A percentile compares a stretch with the other conserved stretches of the same genome.
Conservation (phyloP, 257 asterid genomes). For the Solanum bulbocastanum region DNA sequence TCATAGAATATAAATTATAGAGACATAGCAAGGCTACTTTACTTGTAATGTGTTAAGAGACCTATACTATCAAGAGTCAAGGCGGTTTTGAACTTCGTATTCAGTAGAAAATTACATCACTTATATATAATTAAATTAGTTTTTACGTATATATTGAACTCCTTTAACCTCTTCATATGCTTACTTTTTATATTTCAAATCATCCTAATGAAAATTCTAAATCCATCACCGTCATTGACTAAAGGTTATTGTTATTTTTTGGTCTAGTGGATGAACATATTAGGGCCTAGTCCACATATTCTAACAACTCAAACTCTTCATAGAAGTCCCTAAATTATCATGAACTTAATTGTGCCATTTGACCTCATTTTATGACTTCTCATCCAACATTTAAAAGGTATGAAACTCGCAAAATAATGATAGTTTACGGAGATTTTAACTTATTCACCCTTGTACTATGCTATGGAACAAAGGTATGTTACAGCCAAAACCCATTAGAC, state of each 20-base stretch:
- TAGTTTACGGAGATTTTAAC: background rate
- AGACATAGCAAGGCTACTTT: no score
- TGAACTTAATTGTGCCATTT: background rate
- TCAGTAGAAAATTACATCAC: no score
- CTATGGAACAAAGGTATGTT: background rate
- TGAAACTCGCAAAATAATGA: background rate
- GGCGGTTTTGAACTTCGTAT: no score
- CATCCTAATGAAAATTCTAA: no score
- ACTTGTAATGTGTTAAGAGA: no score
- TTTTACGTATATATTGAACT: no score
- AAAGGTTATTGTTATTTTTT: no score
- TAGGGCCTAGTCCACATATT: background rate
- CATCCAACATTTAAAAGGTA: background rate
- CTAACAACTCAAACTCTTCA: background rate
- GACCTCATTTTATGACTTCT: background rate
- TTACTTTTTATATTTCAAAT: no score
- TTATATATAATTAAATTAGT: no score
- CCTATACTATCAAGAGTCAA: background rate
- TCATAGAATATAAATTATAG: no score
- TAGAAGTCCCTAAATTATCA: background rate
- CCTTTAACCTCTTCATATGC: background rate
- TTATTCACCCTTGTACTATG: background rate
- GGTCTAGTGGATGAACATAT: background rate
- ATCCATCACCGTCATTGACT: no score
- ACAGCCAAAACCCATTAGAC: background rate